Evolutionary conservation across 2,329 filamentous ascomycete species (phyloP), one percentile per base, ranked within the genome.

Genomic region (Trichoderma hamatum): DNA sequence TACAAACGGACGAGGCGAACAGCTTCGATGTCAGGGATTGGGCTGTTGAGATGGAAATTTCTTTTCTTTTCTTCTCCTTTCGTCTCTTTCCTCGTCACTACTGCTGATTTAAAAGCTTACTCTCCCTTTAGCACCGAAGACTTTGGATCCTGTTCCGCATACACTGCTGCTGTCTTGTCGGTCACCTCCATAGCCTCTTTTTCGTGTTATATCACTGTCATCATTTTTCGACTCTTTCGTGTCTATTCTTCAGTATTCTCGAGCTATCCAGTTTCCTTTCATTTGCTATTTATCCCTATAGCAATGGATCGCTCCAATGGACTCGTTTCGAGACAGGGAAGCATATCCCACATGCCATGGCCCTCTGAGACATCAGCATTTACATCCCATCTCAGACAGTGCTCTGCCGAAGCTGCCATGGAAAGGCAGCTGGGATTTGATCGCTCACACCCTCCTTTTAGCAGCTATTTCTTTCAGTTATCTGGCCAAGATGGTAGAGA

Each of bases 271-370:
- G n/a, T 26, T 13, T 51, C 14, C 16, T 21, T 13, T 30, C 54
- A 7, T 51, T 51, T 59, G 30, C 28, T 21, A 24, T 21, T 46
- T 34, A 36, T 62, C 58, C 24, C n/a, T 30, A 39, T 14, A 16
- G 39, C 34, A 3, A 70, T 70, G 69, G 69, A 70, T 34, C 69
- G 34, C 21, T 30, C 62, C 32, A n/a, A 26, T 49, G 66, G 69
- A 24, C 34, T 65, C 24, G 26, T 14, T 28, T 59, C 69, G 43
- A 70, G 69, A 34, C 39, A 59, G 19, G 69, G 54, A 28, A 61
- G 63, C 34, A 39, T 70, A 51, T 61, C 63, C 10, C 58, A 30
- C 34, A 43, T 58, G 16, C 64, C 69, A 4, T 70, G 63, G 69
- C 36, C 63, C 19, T 43, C 62, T 9, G 52, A 58, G 7, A 34